Conservation (phyloP, 2,329 filamentous ascomycete species). For the Nannizzia gypsea region DNA sequence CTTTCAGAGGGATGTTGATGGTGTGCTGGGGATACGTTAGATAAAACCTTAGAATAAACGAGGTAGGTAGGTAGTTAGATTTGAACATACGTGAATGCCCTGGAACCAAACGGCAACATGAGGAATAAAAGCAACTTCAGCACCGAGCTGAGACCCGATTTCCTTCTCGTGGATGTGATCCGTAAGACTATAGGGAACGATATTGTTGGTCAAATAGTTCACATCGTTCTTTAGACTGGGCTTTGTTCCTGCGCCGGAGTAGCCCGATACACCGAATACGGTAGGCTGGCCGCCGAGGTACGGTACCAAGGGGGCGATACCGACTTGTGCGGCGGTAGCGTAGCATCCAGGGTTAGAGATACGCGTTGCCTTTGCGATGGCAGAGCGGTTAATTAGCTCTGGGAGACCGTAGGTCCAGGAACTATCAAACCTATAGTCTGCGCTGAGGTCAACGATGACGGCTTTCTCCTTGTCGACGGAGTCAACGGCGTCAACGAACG, state of each 20-base stretch:
- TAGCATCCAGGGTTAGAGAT: slow-evolving; percentile 95
- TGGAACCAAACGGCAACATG: slow-evolving; percentile 97
- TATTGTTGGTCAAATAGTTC: slow-evolving; percentile 67
- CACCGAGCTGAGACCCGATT: slow-evolving; percentile 66
- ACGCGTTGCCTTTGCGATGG: slow-evolving; percentile 64
- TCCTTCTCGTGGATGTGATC: slow-evolving; percentile 93
- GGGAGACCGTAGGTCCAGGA: slow-evolving; percentile 84
- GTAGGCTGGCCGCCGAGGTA: slow-evolving; percentile 68
- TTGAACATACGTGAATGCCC: slow-evolving; percentile 57
- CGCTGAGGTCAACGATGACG: slow-evolving; percentile 86
- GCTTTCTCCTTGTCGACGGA: slow-evolving; percentile 55
- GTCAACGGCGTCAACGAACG: slow-evolving; percentile 80
- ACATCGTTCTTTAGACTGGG: slow-evolving; percentile 90
- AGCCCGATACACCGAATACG: slow-evolving; percentile 84
- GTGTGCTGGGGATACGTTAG: slow-evolving; percentile 47
- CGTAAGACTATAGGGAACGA: slow-evolving; percentile 82
- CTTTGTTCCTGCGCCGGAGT: slow-evolving; percentile 91
- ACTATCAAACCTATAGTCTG: slow-evolving; percentile 82
- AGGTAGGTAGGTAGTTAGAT: not conserved
- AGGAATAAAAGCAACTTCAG: slow-evolving; percentile 70
- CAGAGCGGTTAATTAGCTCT: slow-evolving; percentile 65
- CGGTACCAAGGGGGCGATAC: slow-evolving; percentile 68
- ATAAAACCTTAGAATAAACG: slow-evolving; percentile 8
- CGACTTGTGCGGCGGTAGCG: slow-evolving; percentile 82
- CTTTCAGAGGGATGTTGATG: slow-evolving; percentile 75